A percentile compares a stretch with the other conserved stretches of the same genome.
phyloP scores from a whole-genome alignment of 352 stramenopile genomes.

The Globisporangium lucens region DNA sequence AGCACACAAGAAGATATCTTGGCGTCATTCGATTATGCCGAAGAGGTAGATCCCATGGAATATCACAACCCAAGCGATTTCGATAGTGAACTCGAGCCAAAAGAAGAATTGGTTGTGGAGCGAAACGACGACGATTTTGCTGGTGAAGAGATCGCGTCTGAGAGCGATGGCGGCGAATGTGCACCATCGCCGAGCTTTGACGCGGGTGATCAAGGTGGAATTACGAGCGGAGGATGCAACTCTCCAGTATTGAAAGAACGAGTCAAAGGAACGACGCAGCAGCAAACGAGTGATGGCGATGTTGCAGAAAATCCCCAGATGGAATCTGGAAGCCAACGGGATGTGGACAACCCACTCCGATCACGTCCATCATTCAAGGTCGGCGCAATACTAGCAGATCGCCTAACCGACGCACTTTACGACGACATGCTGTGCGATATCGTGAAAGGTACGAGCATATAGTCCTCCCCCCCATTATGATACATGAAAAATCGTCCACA shows the following conservation, averaged over 20 bases:
- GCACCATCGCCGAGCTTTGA: background rate
- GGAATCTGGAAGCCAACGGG: too few relatives aligned
- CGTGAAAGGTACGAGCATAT: slow-evolving; percentile 17
- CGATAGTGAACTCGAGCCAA: background rate
- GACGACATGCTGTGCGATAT: slow-evolving; percentile 20
- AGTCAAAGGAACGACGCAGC: background rate
- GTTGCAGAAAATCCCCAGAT: background rate
- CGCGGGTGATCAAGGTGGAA: background rate
- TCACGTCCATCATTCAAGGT: background rate
- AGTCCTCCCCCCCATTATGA: too few relatives aligned
- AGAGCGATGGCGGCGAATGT: background rate
- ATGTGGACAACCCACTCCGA: background rate
- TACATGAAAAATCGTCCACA: too few relatives aligned
- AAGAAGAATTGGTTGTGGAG: background rate
- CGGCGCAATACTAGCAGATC: slow-evolving; percentile 4
- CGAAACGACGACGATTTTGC: background rate
- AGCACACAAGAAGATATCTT: slow-evolving; percentile 23
- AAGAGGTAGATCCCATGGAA: slow-evolving; percentile 13
- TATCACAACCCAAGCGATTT: background rate
- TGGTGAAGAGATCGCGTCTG: background rate
- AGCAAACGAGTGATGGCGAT: background rate
- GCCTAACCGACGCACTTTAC: slow-evolving; percentile 24
- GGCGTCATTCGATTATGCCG: slow-evolving; percentile 23
- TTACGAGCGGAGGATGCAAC: background rate
- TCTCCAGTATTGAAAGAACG: background rate